Conservation (phyloP, 2,329 filamentous ascomycete genomes). For the Simplicillium aogashimaense region DNA sequence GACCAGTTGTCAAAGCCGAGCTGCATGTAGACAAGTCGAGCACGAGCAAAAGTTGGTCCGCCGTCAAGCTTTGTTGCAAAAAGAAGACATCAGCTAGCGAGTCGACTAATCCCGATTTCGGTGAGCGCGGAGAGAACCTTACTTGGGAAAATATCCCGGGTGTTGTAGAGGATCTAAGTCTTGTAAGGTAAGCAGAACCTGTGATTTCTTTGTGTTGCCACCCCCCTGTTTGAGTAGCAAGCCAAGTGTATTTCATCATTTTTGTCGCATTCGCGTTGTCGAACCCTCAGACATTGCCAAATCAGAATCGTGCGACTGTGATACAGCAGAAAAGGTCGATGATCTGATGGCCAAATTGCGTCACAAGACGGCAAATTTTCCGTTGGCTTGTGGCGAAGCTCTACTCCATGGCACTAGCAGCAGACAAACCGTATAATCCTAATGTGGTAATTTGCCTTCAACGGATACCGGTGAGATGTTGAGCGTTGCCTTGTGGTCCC, state of each 20-base stretch:
- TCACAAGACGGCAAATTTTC: too few species aligned
- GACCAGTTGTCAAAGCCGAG: constrained; percentile 69
- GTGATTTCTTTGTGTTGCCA: neutral
- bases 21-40: constrained; percentile 62
- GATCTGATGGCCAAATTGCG: too few species aligned
- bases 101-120: constrained; percentile 57
- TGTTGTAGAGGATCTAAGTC: constrained; percentile 61
- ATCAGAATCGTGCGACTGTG: too few species aligned
- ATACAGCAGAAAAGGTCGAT: too few species aligned
- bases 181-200: constrained; percentile 51
- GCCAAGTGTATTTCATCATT: too few species aligned
- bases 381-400: too few species aligned
- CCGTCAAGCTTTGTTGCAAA: constrained; percentile 47
- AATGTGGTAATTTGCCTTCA: too few species aligned
- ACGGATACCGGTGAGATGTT: too few species aligned
- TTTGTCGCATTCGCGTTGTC: neutral
- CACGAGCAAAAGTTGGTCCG: constrained; percentile 15
- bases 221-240: neutral
- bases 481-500: too few species aligned
- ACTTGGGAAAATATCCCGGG: constrained; percentile 47
- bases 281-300: neutral
- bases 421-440: too few species aligned
- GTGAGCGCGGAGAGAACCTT: constrained; percentile 37
- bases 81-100: constrained; percentile 43
- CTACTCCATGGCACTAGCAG: too few species aligned